Evolutionary conservation across 352 stramenopile genomes (phyloP), one percentile per base, ranked within the genome.

Genomic region (Globisporangium mamillatum): DNA sequence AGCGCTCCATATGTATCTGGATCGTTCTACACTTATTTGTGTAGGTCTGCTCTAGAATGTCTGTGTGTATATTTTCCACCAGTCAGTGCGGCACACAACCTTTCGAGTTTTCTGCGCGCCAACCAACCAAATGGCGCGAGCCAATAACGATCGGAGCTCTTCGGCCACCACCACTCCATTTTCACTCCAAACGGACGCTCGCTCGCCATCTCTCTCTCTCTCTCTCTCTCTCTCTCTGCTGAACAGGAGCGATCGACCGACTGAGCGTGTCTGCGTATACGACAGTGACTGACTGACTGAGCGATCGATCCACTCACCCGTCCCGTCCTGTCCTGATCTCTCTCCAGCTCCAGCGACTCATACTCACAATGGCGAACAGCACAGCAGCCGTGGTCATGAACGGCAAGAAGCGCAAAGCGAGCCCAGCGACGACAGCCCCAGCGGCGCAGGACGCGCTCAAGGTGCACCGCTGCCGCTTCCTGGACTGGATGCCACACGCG

Each of bases 381-480:
- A 56, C 59, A 64, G 59, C 34, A 34, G 22, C 22, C 29, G 25
- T 6, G 52, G 16, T 62, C 22, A 57, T 60, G 18, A 68, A 71
- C 57, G 29, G 64, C 58, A 89, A 88, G 77, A 91, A 91, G 75
- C 82, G 82, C 77, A 91, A 91, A 75, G 67, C 69, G 1, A 57
- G 2, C 38, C 38, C 38, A 46, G 16, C 54, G 27, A 3, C 8
- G 7, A 7, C 27, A 2, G 20, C 54, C 54, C 6, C 54, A 2
- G 27, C 27, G 16, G 7, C 0, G 27, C 60, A 48, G 12, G 34
- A 60, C 27, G 63, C 73, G 69, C 76, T 92, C 71, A 78, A 82
- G 59, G 85, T 93, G 60, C 87, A 95, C 68, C 87, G 87, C 52
- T 95, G 87, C 68, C 87, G 87, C 65, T 95, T 95, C 65, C 79